phyloP scores from a whole-genome alignment of 768 basidiomycete species.

The Lactarius sp. region DNA sequence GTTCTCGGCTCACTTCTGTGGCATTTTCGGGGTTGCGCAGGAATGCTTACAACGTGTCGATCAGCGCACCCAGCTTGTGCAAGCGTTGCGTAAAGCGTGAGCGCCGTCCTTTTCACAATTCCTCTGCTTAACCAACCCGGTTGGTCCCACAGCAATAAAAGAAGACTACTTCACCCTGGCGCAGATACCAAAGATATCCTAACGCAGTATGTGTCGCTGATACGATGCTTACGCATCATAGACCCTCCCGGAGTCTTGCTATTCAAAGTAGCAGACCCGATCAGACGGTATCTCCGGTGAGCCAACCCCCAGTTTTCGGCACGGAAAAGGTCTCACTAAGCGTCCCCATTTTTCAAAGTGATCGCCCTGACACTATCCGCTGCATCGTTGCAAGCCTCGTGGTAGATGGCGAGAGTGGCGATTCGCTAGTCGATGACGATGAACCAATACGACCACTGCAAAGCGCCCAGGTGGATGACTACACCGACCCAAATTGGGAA shows the following conservation, averaged over 20 bases:
- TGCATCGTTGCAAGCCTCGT: conserved; percentile 90
- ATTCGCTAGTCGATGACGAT: conserved; percentile 78
- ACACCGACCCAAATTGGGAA: conserved; percentile 87
- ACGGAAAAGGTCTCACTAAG: not conserved
- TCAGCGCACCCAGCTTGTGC: conserved; percentile 71
- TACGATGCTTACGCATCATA: conserved; percentile 82
- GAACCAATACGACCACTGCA: conserved; percentile 76
- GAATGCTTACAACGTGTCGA: conserved; percentile 80
- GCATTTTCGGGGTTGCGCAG: conserved; percentile 32
- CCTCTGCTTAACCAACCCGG: conserved; percentile 7
- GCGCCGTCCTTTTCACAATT: conserved; percentile 28
- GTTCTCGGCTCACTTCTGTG: not conserved
- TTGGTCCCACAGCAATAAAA: conserved; percentile 54
- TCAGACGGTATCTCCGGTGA: conserved; percentile 82
- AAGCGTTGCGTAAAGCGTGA: conserved; percentile 74
- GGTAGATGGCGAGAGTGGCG: conserved; percentile 75
- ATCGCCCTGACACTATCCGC: conserved; percentile 88
- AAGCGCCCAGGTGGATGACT: conserved; percentile 77
- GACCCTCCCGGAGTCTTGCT: conserved; percentile 92
- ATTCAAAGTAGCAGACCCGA: conserved; percentile 91
- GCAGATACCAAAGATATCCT: conserved; percentile 92
- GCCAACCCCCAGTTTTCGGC: conserved; percentile 12
- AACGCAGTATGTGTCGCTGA: conserved; percentile 85
- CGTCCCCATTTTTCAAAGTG: conserved; percentile 35
- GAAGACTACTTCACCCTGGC: conserved; percentile 90